phyloP scores from a whole-genome alignment of 257 asterid species.

The Solanum lycopersicoides region DNA sequence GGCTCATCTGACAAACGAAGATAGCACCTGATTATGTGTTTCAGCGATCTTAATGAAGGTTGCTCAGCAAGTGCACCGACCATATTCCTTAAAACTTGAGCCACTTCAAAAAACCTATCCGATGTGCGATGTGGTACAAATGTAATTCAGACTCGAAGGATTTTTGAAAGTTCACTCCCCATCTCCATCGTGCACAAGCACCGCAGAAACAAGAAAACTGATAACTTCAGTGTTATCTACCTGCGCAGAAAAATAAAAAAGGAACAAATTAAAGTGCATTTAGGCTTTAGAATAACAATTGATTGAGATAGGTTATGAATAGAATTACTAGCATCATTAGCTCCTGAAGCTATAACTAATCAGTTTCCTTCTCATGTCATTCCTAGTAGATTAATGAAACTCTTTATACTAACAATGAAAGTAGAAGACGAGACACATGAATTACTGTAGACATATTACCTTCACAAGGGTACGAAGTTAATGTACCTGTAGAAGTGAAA shows the following conservation, averaged over 20 bases:
- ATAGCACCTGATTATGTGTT: conserved; percentile 26
- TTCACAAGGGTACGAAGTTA: conserved; percentile 15
- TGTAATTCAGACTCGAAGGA: background rate
- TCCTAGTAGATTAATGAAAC: background rate
- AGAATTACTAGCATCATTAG: background rate
- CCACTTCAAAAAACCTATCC: conserved; percentile 19
- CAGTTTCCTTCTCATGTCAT: background rate
- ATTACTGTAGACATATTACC: conserved; percentile 8
- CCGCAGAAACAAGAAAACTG: conserved; percentile 9
- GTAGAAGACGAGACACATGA: background rate
- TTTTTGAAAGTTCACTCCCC: conserved; percentile 16
- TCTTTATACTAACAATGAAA: background rate
- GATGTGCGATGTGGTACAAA: background rate
- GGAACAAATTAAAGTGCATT: background rate
- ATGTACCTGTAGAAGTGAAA: too few species aligned
- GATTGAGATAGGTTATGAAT: background rate
- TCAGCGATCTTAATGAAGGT: conserved; percentile 11
- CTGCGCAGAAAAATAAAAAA: conserved; percentile 1
- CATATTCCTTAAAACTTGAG: conserved; percentile 14
- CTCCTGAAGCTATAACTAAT: background rate
- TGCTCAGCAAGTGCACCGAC: conserved; percentile 13
- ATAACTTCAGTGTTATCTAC: conserved; percentile 11
- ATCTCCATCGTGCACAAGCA: conserved; percentile 17
- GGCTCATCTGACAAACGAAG: conserved; percentile 14
- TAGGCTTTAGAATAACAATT: background rate